Evolutionary conservation across 2,329 filamentous ascomycete genomes (phyloP).

Genomic region (Talaromyces sp.): DNA sequence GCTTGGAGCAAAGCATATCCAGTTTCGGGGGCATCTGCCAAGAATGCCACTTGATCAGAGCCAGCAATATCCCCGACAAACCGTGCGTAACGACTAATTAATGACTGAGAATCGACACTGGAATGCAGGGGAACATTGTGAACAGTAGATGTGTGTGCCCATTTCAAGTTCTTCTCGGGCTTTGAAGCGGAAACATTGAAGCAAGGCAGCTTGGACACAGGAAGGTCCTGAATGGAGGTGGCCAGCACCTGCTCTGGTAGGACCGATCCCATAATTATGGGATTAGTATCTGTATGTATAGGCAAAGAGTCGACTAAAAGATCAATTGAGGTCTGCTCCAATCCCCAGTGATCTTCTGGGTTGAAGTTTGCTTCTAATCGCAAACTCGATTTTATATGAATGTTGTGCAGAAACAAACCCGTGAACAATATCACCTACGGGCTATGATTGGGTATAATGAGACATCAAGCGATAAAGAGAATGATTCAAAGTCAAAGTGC

Average conservation of each 20-base stretch:
- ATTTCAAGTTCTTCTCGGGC: not conserved
- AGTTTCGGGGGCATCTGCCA: not conserved
- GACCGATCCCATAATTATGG: not conserved
- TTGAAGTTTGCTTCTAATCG: no score
- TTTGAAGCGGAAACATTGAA: not conserved
- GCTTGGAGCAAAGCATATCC: not conserved
- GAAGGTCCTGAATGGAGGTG: not conserved
- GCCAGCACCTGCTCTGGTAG: not conserved
- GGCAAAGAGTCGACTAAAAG: not conserved
- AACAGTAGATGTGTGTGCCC: not conserved
- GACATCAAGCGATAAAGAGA: no score
- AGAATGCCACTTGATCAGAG: not conserved
- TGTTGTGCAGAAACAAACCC: no score
- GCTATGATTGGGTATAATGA: no score
- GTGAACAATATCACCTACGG: no score
- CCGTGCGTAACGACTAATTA: not conserved
- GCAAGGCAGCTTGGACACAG: not conserved
- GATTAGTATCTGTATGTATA: no score
- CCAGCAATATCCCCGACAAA: constrained; percentile 1
- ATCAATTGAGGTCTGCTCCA: not conserved
- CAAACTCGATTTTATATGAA: no score
- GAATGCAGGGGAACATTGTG: not conserved
- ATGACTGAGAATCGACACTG: not conserved
- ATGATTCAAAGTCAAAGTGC: no score
- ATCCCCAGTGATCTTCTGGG: not conserved